Conservation (phyloP, 2,329 filamentous ascomycete genomes). For the Fusarium phyllophilum region DNA sequence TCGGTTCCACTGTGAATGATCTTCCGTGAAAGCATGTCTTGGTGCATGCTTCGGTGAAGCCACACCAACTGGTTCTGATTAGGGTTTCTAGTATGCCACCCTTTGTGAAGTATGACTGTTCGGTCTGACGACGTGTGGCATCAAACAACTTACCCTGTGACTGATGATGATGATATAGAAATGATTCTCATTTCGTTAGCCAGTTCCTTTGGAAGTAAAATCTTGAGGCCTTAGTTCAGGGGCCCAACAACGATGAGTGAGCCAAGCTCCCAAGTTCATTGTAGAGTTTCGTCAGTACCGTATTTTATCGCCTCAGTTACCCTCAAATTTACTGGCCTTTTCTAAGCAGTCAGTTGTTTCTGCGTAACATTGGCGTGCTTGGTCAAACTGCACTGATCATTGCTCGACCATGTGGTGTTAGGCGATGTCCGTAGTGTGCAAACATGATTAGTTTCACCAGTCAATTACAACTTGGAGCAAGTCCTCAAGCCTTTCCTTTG, state of each 20-base stretch:
- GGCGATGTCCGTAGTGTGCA: neutral
- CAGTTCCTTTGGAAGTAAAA: neutral
- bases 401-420: neutral
- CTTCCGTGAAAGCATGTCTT: neutral
- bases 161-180: neutral
- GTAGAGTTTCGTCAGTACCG: too few species aligned
- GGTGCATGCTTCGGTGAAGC: neutral
- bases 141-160: neutral
- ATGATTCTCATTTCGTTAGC: neutral
- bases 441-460: neutral
- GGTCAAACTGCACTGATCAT: neutral
- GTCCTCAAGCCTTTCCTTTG: neutral
- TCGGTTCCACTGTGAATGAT: neutral
- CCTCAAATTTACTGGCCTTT: neutral
- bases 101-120: neutral
- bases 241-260: neutral
- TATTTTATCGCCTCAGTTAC: neutral
- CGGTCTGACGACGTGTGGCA: neutral
- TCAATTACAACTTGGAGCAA: neutral
- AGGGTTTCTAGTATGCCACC: constrained; percentile 13
- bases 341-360: neutral
- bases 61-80: neutral
- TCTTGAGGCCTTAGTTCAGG: neutral
- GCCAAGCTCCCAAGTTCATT: neutral
- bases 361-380: neutral